phyloP scores from a whole-genome alignment of 495 filamentous ascomycete species.

The Bombardia bombarda region DNA sequence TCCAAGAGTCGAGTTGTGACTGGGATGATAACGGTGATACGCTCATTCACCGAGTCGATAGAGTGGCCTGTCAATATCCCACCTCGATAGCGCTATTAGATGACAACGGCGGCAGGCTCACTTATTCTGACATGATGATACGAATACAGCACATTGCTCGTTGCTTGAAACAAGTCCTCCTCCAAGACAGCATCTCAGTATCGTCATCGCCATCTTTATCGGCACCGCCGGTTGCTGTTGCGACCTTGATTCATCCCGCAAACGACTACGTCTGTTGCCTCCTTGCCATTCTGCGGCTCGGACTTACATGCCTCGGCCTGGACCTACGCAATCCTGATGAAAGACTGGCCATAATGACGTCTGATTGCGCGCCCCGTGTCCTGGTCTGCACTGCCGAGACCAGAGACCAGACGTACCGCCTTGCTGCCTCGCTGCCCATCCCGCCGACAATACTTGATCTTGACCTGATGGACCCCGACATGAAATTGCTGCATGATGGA shows the following conservation, averaged over 20 bases:
- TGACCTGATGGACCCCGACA: not conserved
- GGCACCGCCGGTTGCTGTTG: not conserved
- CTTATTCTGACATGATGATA: slow-evolving; percentile 9
- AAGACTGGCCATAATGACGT: not conserved
- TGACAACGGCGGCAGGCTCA: not conserved
- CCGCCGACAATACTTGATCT: not conserved
- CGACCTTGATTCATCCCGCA: not conserved
- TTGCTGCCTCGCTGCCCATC: not conserved
- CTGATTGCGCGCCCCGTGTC: not conserved
- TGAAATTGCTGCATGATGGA: not conserved
- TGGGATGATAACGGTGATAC: not conserved
- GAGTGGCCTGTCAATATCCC: not conserved
- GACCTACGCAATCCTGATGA: not conserved
- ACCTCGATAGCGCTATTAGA: not conserved
- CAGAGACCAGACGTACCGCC: not conserved
- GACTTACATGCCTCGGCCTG: not conserved
- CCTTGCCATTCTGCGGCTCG: not conserved
- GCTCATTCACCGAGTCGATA: not conserved
- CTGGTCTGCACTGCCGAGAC: not conserved
- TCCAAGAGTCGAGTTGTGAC: not conserved
- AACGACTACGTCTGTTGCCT: not conserved
- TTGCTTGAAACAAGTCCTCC: not conserved
- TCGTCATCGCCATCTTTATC: not conserved
- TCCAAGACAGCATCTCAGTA: not conserved
- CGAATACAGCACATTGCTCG: not conserved